Conservation (phyloP, 441 rosid genomes). For the Erodium moschatum region DNA sequence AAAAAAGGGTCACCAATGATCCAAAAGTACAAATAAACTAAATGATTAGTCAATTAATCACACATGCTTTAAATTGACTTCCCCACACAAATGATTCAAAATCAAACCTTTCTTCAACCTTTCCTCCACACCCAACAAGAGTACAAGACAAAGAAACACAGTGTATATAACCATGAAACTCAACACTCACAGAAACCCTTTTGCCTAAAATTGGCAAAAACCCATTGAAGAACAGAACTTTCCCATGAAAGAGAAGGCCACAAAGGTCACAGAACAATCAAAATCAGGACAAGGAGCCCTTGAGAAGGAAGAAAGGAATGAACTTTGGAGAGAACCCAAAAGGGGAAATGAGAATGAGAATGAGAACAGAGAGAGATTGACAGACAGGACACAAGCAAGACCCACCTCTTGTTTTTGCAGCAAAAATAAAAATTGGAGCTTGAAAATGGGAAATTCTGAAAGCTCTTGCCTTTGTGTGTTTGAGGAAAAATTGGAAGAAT, state of each 20-base stretch:
- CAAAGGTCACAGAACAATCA: neutral
- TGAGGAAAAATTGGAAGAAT: neutral
- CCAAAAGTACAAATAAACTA: neutral
- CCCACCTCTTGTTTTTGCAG: slow-evolving; percentile 6
- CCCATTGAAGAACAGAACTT: slow-evolving; percentile 1
- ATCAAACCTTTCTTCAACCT: neutral
- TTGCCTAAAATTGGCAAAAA: slow-evolving; percentile 5
- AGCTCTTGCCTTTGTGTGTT: slow-evolving; percentile 3
- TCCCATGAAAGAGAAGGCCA: slow-evolving; percentile 5
- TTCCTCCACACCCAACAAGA: neutral
- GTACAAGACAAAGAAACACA: neutral
- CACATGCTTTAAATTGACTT: neutral
- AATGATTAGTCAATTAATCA: slow-evolving; percentile 7
- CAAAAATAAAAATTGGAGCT: neutral
- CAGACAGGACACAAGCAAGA: neutral
- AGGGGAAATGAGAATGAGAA: too few species aligned
- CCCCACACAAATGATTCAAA: neutral
- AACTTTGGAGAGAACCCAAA: slow-evolving; percentile 8
- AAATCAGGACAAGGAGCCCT: too few species aligned
- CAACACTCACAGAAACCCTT: slow-evolving; percentile 1
- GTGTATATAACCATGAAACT: neutral
- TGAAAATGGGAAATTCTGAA: neutral
- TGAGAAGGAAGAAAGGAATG: too few species aligned
- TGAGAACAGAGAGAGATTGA: neutral
- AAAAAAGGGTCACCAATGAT: too few species aligned